Evolutionary conservation across 306 rosid genomes (phyloP).

Genomic region (Delonix regia): DNA sequence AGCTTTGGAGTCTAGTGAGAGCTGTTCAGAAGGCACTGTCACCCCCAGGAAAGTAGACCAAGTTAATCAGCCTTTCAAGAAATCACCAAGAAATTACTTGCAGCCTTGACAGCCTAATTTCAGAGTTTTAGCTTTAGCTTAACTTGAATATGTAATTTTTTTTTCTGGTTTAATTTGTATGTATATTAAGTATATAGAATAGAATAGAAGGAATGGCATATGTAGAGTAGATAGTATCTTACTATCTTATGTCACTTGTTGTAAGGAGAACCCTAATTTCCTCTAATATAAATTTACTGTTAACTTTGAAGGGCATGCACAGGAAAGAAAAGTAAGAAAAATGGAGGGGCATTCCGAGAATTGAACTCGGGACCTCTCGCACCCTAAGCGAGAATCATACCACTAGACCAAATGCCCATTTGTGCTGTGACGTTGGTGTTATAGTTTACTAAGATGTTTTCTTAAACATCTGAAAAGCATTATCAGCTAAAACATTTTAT

Average conservation of each 20-base stretch:
- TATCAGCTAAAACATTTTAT: too few species aligned
- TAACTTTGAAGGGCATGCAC: constrained; percentile 2
- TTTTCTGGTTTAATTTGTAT: not conserved
- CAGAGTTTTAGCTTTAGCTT: not conserved
- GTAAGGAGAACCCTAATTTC: constrained; percentile 11
- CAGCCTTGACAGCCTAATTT: not conserved
- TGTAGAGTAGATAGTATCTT: constrained; percentile 31
- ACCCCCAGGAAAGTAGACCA: not conserved
- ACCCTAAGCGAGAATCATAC: constrained; percentile 80
- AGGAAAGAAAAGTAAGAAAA: not conserved
- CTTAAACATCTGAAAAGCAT: too few species aligned
- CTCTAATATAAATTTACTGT: not conserved
- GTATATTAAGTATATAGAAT: constrained; percentile 38
- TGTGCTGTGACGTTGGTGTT: too few species aligned
- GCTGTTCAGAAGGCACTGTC: not conserved
- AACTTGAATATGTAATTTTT: not conserved
- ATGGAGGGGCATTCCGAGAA: constrained; percentile 70
- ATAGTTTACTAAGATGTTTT: too few species aligned
- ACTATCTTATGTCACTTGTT: not conserved
- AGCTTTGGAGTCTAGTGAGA: too few species aligned
- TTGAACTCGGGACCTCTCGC: constrained; percentile 78
- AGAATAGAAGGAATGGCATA: constrained; percentile 3
- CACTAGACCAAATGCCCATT: constrained; percentile 49
- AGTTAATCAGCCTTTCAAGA: too few species aligned
- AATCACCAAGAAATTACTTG: not conserved